Percentiles rank a stretch among this genome's conserved stretches.
These are phyloP conservation scores for Leishmania martiniquensis DNA, from an alignment of 208 protist genomes.

Conservation along the genomic window DNA sequence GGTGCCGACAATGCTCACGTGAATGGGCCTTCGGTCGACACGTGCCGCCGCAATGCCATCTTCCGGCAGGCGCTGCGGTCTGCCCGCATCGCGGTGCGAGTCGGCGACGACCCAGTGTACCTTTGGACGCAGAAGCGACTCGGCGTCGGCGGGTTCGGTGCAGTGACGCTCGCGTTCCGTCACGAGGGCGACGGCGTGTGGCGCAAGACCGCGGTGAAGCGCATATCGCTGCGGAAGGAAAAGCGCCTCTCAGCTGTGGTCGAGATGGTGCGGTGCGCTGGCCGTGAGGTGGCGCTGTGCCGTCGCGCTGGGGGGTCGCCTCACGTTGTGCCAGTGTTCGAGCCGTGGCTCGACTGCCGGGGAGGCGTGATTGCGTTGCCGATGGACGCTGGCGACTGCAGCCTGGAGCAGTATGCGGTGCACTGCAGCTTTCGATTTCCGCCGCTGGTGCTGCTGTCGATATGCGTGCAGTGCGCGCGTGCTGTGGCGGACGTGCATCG, in stretches of 20 bases:
- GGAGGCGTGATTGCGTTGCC: conserved; percentile 1
- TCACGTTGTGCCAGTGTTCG: conserved; percentile 7
- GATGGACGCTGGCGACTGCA: conserved; percentile 20
- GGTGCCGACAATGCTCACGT: background rate
- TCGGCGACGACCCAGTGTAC: conserved; percentile 7
- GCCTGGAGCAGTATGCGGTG: conserved; percentile 11
- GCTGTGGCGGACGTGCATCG: conserved; percentile 95
- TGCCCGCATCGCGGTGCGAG: conserved; percentile 1
- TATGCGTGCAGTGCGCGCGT: conserved; percentile 14
- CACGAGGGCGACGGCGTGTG: background rate
- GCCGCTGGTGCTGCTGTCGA: conserved; percentile 15
- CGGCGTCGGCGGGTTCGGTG: conserved; percentile 12
- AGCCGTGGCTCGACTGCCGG: conserved; percentile 15
- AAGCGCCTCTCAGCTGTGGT: background rate
- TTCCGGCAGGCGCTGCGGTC: background rate
- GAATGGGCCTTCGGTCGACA: background rate
- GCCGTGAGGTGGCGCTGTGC: conserved; percentile 11
- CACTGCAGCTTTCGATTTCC: background rate
- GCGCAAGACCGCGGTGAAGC: conserved; percentile 10
- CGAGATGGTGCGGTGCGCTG: background rate
- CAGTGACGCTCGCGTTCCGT: conserved; percentile 12
- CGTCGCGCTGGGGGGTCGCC: background rate
- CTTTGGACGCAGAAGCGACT: background rate
- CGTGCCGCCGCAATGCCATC: background rate
- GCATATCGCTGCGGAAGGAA: conserved; percentile 1